Conservation (phyloP, 2,329 filamentous ascomycete species). For the Curvularia sp. region DNA sequence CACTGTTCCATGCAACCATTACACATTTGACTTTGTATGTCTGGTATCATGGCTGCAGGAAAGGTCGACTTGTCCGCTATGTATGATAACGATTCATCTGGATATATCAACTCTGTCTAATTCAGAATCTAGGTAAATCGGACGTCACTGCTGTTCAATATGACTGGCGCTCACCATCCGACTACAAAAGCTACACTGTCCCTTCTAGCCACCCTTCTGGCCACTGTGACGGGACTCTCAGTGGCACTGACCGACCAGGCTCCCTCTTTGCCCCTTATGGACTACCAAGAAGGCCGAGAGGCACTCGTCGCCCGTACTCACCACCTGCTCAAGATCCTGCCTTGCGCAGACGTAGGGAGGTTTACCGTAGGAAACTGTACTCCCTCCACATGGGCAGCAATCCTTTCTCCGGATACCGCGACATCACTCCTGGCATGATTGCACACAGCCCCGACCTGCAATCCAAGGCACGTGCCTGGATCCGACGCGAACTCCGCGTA, state of each 20-base stretch:
- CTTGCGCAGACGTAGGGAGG: slow-evolving; percentile 68
- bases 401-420: slow-evolving; percentile 75
- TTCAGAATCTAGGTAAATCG: slow-evolving; percentile 55
- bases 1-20: slow-evolving; percentile 78
- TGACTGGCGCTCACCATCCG: slow-evolving; percentile 61
- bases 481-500: slow-evolving; percentile 82
- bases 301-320: slow-evolving; percentile 29
- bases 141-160: slow-evolving; percentile 69
- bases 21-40: slow-evolving; percentile 85
- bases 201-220: slow-evolving; percentile 39
- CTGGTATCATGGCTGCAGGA: slow-evolving; percentile 81
- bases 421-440: slow-evolving; percentile 74
- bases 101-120: slow-evolving; percentile 6
- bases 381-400: slow-evolving; percentile 86
- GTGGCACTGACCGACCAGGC: slow-evolving; percentile 1
- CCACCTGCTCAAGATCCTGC: slow-evolving; percentile 50
- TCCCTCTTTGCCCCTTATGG: slow-evolving; percentile 27
- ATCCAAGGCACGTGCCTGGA: slow-evolving; percentile 79
- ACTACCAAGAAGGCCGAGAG: slow-evolving; percentile 27
- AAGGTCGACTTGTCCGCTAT: slow-evolving; percentile 78
- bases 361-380: slow-evolving; percentile 77
- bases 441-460: slow-evolving; percentile 70
- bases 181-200: slow-evolving; percentile 67
- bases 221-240: slow-evolving; percentile 5
- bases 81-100: slow-evolving; percentile 60